Conservation (phyloP, 2,329 filamentous ascomycete species). For the Microdochium paspali region DNA sequence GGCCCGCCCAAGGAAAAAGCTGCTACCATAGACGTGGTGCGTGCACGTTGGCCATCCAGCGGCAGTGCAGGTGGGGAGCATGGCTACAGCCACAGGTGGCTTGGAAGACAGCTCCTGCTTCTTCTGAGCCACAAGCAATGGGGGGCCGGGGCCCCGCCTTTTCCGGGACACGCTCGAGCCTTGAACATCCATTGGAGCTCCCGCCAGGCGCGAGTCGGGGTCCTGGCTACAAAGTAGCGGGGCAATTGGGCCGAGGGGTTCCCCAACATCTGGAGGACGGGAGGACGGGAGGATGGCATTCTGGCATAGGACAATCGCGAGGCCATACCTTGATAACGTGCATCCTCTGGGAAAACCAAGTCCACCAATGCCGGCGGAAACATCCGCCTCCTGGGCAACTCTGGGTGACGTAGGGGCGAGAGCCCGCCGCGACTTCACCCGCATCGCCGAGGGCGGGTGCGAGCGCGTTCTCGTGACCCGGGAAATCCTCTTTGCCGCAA, state of each 20-base stretch:
- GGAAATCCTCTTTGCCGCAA: conserved; percentile 21
- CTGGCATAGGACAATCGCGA: too few species aligned
- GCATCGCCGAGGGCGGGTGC: not conserved
- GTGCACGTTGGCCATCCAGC: not conserved
- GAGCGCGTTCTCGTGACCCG: conserved; percentile 15
- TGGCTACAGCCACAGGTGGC: not conserved
- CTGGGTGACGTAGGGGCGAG: conserved; percentile 12
- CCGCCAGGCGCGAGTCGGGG: not conserved
- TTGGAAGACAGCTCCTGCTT: not conserved
- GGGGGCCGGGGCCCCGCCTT: not conserved
- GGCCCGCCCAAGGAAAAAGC: not conserved
- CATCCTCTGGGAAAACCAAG: too few species aligned
- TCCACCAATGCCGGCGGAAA: too few species aligned
- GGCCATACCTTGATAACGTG: too few species aligned
- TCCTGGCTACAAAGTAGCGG: too few species aligned
- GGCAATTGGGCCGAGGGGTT: too few species aligned
- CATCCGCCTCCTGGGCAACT: too few species aligned
- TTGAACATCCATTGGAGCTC: not conserved
- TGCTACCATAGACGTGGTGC: not conserved
- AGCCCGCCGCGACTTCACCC: conserved; percentile 19
- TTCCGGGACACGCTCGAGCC: too few species aligned
- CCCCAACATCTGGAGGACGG: too few species aligned
- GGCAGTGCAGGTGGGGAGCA: not conserved
- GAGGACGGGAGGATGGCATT: too few species aligned
- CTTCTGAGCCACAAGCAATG: not conserved